Evolutionary conservation across 2,329 filamentous ascomycete genomes (phyloP), one percentile per base, ranked within the genome.

Genomic region (Microcera coccophila): DNA sequence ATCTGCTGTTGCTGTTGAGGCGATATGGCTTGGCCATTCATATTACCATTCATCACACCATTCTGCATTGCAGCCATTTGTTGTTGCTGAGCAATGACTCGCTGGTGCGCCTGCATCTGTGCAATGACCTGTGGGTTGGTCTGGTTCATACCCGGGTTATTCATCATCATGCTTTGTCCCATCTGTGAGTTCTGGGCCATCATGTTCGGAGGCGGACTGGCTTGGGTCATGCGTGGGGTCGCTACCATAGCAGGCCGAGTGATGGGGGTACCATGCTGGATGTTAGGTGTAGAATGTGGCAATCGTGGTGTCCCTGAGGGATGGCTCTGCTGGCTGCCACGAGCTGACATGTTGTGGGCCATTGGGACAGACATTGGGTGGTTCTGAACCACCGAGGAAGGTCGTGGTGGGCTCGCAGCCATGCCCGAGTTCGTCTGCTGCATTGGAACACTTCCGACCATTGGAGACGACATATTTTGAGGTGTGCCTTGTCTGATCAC

Each of bases 301-400:
- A 84, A 78, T 11, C 79, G 73, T 19, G 81, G 82, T 9, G 81
- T 84, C n/a, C 75, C 75, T 3, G 77, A 73, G 3, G 73, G 71
- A 61, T 84, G 81, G 51, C 81, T 84, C 57, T 84, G 81, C 55
- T 85, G 81, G 55, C 81, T 84, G 44, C 78, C 77, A 48, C 80
- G 74, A 16, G 78, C 72, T 41, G 77, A 81, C 80, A 84, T 84
- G 52, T 71, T 76, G 53, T 78, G 74, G 0, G 78, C 67, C 74
- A 82, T 81, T 4, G 79, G 75, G 1, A 72, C 79, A 5, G 73
- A 70, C 72, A 82, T 81, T 1, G 75, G 70, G 2, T 66, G 75
- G 39, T 74, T 78, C 48, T 82, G 81, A 3, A 81, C 79, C 4
- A 82, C 81, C 14, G 84, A 87, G 1, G 82, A 69, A 14, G 84